Conservation (phyloP, 2,329 filamentous ascomycete genomes). For the Diaporthe citriasiana region DNA sequence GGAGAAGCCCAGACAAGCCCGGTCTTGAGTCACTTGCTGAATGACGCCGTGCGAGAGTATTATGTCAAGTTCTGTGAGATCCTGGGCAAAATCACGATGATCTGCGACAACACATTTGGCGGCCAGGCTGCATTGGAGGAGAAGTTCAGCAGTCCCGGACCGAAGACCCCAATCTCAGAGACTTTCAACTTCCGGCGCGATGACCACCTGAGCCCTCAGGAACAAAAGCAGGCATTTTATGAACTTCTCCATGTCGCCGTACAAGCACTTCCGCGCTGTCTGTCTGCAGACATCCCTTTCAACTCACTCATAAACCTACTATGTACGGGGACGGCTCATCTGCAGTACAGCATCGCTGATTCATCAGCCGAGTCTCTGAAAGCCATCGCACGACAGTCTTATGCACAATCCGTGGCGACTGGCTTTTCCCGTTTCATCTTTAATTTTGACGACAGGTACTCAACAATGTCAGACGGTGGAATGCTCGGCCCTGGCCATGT, state of each 20-base stretch:
- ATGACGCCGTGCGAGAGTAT: slow-evolving; percentile 84
- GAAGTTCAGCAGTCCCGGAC: slow-evolving; percentile 88
- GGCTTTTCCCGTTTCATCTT: slow-evolving; percentile 98
- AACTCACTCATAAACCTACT: slow-evolving; percentile 94
- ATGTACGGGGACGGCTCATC: slow-evolving; percentile 96
- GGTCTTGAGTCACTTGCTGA: slow-evolving; percentile 73
- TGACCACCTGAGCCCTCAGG: slow-evolving; percentile 77
- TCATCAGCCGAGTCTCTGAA: slow-evolving; percentile 95
- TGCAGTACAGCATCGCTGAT: slow-evolving; percentile 90
- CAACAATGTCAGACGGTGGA: slow-evolving; percentile 97
- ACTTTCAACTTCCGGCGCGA: slow-evolving; percentile 94
- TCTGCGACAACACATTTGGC: slow-evolving; percentile 97
- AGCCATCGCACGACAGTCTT: slow-evolving; percentile 91
- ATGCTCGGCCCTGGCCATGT: slow-evolving; percentile 96
- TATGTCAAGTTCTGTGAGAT: slow-evolving; percentile 96
- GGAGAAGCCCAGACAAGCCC: slow-evolving; percentile 78
- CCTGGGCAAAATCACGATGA: slow-evolving; percentile 92
- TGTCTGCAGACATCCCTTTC: slow-evolving; percentile 91
- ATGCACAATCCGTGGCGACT: slow-evolving; percentile 95
- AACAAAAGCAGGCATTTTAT: slow-evolving; percentile 95
- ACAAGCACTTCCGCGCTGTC: slow-evolving; percentile 92
- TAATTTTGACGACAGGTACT: slow-evolving; percentile 97
- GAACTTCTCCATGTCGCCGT: slow-evolving; percentile 96
- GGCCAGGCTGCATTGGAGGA: slow-evolving; percentile 96
- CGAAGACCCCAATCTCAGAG: slow-evolving; percentile 95